A percentile compares a stretch with the other conserved stretches of the same genome.
phyloP scores from a whole-genome alignment of 164 flowering plant genomes.

The Vitis labrusca region DNA sequence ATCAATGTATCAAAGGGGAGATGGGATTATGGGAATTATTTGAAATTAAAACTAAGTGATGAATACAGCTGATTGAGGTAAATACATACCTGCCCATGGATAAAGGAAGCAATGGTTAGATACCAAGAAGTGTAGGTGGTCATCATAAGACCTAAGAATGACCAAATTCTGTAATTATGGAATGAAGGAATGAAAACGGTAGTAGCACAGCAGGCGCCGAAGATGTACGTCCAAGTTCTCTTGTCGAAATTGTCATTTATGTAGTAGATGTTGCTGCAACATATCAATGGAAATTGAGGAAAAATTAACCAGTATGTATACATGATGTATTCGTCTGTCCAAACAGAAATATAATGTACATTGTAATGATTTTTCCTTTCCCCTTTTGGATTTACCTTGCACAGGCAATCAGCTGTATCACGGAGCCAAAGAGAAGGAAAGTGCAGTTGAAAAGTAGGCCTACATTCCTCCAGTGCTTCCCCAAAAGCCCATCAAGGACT shows the following conservation, averaged over 20 bases:
- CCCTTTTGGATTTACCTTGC: conserved; percentile 45
- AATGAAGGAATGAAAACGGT: conserved; percentile 77
- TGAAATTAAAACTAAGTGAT: conserved; percentile 1
- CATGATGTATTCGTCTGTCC: no score
- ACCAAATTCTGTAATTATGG: conserved; percentile 78
- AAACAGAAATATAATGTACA: not conserved
- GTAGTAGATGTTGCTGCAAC: conserved; percentile 75
- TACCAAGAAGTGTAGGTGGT: conserved; percentile 79
- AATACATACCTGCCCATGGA: conserved; percentile 62
- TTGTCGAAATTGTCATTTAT: conserved; percentile 76
- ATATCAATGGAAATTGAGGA: not conserved
- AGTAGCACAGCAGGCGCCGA: conserved; percentile 81
- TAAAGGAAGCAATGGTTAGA: conserved; percentile 65
- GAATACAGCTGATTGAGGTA: not conserved
- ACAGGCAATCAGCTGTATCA: conserved; percentile 74
- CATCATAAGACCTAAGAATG: conserved; percentile 68
- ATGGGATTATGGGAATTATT: not conserved
- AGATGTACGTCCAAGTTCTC: conserved; percentile 80
- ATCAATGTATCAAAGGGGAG: not conserved
- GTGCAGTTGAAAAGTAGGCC: conserved; percentile 79
- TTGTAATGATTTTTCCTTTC: not conserved
- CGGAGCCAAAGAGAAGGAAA: conserved; percentile 75
- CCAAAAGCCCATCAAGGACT: conserved; percentile 74
- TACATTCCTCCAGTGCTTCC: conserved; percentile 67
- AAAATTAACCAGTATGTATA: no score